phyloP scores from a whole-genome alignment of 2,329 filamentous ascomycete species.

The Zarea fungicola region DNA sequence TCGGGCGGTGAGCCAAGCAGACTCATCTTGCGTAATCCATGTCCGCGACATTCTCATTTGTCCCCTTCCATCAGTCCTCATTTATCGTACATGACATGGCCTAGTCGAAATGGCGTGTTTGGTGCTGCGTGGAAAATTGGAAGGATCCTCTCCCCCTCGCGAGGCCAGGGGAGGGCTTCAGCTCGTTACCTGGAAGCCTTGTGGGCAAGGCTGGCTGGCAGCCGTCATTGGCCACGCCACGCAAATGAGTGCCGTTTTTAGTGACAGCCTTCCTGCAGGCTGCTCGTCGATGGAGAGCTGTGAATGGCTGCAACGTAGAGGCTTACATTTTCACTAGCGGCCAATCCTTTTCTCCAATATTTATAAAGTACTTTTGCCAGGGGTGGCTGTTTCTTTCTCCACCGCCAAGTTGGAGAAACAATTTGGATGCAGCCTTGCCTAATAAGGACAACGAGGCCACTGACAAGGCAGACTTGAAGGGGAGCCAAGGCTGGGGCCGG shows the following conservation, averaged over 20 bases:
- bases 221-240: constrained; percentile 6
- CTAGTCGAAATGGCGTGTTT: too few relatives aligned
- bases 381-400: neutral
- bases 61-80: too few relatives aligned
- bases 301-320: neutral
- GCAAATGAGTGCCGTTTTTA: constrained; percentile 7
- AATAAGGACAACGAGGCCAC: neutral
- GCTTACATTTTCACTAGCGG: neutral
- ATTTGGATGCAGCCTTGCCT: neutral
- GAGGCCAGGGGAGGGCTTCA: constrained; percentile 7
- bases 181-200: constrained; percentile 12
- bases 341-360: neutral
- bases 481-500: neutral
- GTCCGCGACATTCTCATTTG: too few relatives aligned
- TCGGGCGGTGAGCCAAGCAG: too few relatives aligned
- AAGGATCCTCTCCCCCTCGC: too few relatives aligned
- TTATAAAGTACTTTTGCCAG: neutral
- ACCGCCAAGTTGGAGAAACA: neutral
- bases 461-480: constrained; percentile 8
- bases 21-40: too few relatives aligned
- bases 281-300: neutral
- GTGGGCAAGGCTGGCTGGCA: constrained; percentile 3
- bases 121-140: too few relatives aligned
- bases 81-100: too few relatives aligned
- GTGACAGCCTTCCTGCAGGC: constrained; percentile 9